Base-by-base conservation (phyloP, 306 rosid genomes). In the Dicorynia guianensis region DNA sequence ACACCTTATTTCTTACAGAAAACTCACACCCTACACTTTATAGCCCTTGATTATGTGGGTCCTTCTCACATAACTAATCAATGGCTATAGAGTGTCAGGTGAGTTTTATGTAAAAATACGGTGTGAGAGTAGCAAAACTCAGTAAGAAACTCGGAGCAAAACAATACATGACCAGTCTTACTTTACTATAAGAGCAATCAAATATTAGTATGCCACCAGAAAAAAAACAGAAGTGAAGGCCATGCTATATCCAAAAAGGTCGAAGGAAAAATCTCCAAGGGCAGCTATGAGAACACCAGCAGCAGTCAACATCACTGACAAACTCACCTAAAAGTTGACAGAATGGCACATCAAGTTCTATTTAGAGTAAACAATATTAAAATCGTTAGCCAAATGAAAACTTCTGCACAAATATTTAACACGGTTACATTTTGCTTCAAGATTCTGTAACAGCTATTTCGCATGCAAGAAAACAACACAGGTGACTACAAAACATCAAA, bases 181-280 rank as follows among this genome's bases (percentile, higher is more conserved):
- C 11, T 15, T n/a, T 25, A 53, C 11, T 15, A 67, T 30, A 72
- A 46, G 60, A 20, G 40, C 69, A 67, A 81, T 19, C 53, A 63
- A 61, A 56, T 30, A 30, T 70, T 46, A 69, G 70, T 7, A 58
- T 49, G 12, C 68, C 58, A 95, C 99, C 97, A 89, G 99, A 77
- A 95, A 92, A 69, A 92, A 92, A 52, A 95, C 97, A 42, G 99
- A 95, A 82, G 86, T 86, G 76, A 92, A 82, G 76, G 97, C 99
- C 99, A 90, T 77, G 89, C 93, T 82, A 77, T 90, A 95, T 52
- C 99, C 99, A 76, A 89, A 54, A 76, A 90, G 91, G 79, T 92
- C 97, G 82, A 95, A 92, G 34, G 99, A 90, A 80, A 95, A 92
- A 83, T 95, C 97, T 70, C 99, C 96, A 4, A 92, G 87, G 42